Evolutionary conservation across 371 early-diverging fungal genomes (phyloP).

Genomic region (Paraphysoderma sedebokerense): DNA sequence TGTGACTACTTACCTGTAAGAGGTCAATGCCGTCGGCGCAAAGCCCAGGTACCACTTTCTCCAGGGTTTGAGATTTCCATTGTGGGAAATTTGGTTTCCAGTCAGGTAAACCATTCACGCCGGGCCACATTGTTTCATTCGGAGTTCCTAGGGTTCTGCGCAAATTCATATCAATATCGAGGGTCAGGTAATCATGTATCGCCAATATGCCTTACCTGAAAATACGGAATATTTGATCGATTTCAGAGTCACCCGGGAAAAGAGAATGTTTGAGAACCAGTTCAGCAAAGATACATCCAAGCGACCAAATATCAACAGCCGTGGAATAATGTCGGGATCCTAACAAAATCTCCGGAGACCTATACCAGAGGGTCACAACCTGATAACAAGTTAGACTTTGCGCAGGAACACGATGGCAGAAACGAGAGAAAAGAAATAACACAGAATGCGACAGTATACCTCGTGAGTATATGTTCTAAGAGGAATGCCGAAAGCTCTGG

Average conservation of each 20-base stretch:
- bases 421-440: neutral
- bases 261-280: constrained; percentile 70
- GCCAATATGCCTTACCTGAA: constrained; percentile 33
- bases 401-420: neutral
- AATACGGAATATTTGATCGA: constrained; percentile 89
- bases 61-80: constrained; percentile 36
- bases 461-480: constrained; percentile 87
- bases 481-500: constrained; percentile 75
- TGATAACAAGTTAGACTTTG: constrained; percentile 2
- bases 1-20: constrained; percentile 16
- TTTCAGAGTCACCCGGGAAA: constrained; percentile 95
- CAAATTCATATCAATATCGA: no score
- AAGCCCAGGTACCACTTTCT: constrained; percentile 23
- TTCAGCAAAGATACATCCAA: constrained; percentile 96
- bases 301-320: constrained; percentile 95
- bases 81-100: constrained; percentile 56
- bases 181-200: no score
- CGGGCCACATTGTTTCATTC: constrained; percentile 74
- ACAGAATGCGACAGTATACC: constrained; percentile 13
- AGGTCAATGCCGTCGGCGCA: constrained; percentile 45
- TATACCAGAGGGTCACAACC: constrained; percentile 97
- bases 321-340: constrained; percentile 80
- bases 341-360: constrained; percentile 91
- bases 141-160: constrained; percentile 79
- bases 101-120: constrained; percentile 62